Evolutionary conservation across 805 yeast species (phyloP), one percentile per base, ranked within the genome.

Genomic region (Ogataea populi-albae): DNA sequence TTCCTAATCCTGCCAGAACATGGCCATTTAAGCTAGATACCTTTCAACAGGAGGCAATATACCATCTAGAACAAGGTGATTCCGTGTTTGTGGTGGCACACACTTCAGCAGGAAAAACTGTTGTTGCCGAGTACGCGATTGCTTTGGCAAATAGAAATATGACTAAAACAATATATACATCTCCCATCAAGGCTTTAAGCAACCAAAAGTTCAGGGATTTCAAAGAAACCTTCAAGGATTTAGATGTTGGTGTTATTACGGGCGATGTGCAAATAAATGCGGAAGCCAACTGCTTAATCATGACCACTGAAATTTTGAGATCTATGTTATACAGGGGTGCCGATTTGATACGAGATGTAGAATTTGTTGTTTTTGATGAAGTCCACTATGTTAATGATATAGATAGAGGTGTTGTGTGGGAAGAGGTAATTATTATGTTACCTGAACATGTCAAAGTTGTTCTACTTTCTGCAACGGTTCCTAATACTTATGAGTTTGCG

Each of bases 391-490:
- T 93, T 44, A 93, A 93, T 59, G 98, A 93, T 64, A 81, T 86
- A 39, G 96, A 87, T 52, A 79, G 98, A 61, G 98, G 98, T 54
- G 98, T 93, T 10, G 98, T 93, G 3, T 93, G 98, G 98, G 98
- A 93, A 65, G 98, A 93, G 63, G 97, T 93, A 16, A 93, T 93
- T 43, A 93, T 93, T 49, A 87, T 93, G 95, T 68, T 93, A 22
- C 98, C 98, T 0, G 96, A 89, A 5, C 97, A 93, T 56, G 93
- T 93, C 40, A 91, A 91, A 54, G 84, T 86, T 50, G 87, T 93
- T 44, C 66, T 93, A 26, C 68, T 93, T 25, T 86, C 96, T 9
- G 99, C 99, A 4, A 93, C 99, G 0, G 98, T 93, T 6, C 98
- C 99, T n/a, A 93, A 93, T 57, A 91, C 98, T 0, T 84, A 75